Evolutionary conservation across 164 flowering plant genomes (phyloP).

Genomic region (Liquidambar formosana): DNA sequence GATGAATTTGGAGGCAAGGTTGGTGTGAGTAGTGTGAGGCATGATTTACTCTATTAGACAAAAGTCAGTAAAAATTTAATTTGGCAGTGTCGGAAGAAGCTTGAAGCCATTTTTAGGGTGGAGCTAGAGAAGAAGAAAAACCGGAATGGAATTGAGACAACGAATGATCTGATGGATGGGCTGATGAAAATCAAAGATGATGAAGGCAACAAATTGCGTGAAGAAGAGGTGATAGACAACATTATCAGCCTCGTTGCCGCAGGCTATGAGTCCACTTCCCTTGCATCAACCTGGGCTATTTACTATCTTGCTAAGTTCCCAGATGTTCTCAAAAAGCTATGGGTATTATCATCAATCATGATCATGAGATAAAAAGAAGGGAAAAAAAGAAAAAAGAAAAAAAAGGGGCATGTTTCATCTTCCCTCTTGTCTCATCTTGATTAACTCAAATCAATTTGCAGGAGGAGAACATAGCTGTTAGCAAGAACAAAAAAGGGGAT

Average conservation of each 20-base stretch:
- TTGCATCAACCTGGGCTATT: slow-evolving; percentile 39
- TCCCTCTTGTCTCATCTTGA: no score
- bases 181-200: no score
- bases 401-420: not conserved
- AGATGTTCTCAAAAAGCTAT: slow-evolving; percentile 40
- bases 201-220: no score
- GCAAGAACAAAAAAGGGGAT: no score
- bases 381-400: no score
- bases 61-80: no score
- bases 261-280: slow-evolving; percentile 50
- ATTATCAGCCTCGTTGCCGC: slow-evolving; percentile 42
- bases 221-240: slow-evolving; percentile 58
- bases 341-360: no score
- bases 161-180: no score
- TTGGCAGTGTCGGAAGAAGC: slow-evolving; percentile 49
- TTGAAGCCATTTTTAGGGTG: slow-evolving; percentile 30
- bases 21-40: no score
- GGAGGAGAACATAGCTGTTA: slow-evolving; percentile 44
- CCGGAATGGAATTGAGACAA: not conserved
- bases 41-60: no score
- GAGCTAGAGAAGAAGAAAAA: no score
- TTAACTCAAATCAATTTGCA: slow-evolving; percentile 8
- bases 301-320: slow-evolving; percentile 65
- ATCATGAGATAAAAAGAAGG: not conserved
- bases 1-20: no score